phyloP scores from a whole-genome alignment of 495 filamentous ascomycete genomes.

The Penicillium silybi region DNA sequence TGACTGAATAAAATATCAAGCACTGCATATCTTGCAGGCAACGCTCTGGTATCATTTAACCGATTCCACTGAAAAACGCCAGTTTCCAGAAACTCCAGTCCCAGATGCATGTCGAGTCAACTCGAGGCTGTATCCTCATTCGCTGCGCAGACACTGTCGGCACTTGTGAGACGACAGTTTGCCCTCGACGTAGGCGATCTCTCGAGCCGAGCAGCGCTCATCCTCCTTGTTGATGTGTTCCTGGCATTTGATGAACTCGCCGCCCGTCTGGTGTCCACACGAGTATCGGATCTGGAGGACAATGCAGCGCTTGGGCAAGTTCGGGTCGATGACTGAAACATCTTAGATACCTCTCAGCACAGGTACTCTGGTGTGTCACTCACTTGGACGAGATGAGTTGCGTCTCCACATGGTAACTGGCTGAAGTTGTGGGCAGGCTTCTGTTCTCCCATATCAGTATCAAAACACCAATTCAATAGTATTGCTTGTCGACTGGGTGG shows the following conservation, averaged over 20 bases:
- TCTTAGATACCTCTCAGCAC: background rate
- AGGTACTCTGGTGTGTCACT: background rate
- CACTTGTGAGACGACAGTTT: constrained; percentile 20
- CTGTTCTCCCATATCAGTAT: background rate
- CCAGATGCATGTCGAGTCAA: background rate
- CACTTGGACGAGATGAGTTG: background rate
- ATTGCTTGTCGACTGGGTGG: background rate
- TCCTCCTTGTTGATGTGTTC: constrained; percentile 14
- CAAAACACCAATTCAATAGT: background rate
- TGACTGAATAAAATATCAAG: background rate
- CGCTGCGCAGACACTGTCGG: constrained; percentile 11
- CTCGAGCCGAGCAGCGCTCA: constrained; percentile 9
- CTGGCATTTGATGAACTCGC: constrained; percentile 21
- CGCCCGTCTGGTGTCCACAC: constrained; percentile 16
- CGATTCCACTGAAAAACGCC: background rate
- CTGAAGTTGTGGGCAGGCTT: background rate
- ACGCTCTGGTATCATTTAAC: background rate
- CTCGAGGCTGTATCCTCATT: background rate
- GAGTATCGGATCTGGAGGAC: constrained; percentile 18
- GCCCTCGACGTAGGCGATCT: constrained; percentile 10
- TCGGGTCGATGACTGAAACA: background rate
- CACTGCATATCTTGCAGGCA: background rate
- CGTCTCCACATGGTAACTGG: background rate
- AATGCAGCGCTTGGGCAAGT: constrained; percentile 6
- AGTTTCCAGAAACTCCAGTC: background rate